Evolutionary conservation across 495 filamentous ascomycete species (phyloP).

Genomic region (Elasticomyces elasticus): DNA sequence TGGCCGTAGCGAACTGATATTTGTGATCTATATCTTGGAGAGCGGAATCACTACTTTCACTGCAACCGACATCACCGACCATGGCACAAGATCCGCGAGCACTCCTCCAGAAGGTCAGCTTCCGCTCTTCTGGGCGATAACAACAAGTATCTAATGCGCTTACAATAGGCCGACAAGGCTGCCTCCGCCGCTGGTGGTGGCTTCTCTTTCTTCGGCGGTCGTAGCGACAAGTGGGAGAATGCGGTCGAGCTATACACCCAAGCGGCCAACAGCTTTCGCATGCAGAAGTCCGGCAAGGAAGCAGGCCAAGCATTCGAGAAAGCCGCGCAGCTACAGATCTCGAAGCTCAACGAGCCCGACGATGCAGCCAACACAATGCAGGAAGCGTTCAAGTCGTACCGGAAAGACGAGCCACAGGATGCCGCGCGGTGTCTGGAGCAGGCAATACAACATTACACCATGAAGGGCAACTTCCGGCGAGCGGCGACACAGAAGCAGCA

Average conservation of each 20-base stretch:
- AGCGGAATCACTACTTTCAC: too few relatives aligned
- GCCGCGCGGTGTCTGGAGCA: slow-evolving; percentile 62
- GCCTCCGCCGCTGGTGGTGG: slow-evolving; percentile 19
- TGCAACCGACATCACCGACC: slow-evolving; percentile 7
- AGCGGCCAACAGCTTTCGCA: slow-evolving; percentile 28
- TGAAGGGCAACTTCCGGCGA: slow-evolving; percentile 76
- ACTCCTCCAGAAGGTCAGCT: slow-evolving; percentile 26
- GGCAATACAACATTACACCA: slow-evolving; percentile 69
- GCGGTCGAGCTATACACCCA: slow-evolving; percentile 30
- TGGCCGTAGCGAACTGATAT: neutral
- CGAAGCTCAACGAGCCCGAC: slow-evolving; percentile 75
- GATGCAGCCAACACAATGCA: slow-evolving; percentile 73
- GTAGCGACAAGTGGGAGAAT: slow-evolving; percentile 23
- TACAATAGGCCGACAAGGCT: slow-evolving; percentile 26
- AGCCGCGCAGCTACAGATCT: slow-evolving; percentile 62
- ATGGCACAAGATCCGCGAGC: slow-evolving; percentile 29
- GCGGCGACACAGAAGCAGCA: slow-evolving; percentile 82
- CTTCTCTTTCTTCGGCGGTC: slow-evolving; percentile 28
- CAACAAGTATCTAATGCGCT: neutral
- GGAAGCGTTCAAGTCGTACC: slow-evolving; percentile 78
- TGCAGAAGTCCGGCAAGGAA: slow-evolving; percentile 38
- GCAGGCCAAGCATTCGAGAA: slow-evolving; percentile 71
- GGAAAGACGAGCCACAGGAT: slow-evolving; percentile 67
- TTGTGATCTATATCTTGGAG: neutral
- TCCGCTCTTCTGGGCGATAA: neutral